Evolutionary conservation across 2,329 filamentous ascomycete genomes (phyloP).

Genomic region (Exophiala phaeomuriformis): DNA sequence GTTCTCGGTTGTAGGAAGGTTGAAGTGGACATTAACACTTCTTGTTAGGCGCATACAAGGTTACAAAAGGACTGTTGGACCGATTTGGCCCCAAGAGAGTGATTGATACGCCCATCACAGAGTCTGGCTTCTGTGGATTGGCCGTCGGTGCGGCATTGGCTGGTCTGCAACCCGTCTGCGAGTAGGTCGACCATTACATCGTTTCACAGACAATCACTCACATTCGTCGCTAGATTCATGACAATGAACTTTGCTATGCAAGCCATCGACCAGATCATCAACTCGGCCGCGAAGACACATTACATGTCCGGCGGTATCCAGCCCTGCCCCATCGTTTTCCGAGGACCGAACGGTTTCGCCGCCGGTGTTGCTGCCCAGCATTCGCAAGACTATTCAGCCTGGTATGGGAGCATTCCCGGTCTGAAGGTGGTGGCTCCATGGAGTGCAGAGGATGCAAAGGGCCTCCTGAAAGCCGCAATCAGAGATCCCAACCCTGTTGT

Average conservation of each 20-base stretch:
- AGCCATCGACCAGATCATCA: conserved; percentile 98
- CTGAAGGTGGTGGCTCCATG: conserved; percentile 95
- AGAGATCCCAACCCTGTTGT: conserved; percentile 96
- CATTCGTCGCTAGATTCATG: conserved; percentile 80
- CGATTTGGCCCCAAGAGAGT: conserved; percentile 95
- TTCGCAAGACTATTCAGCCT: conserved; percentile 96
- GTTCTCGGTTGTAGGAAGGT: neutral
- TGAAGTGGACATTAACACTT: conserved; percentile 1
- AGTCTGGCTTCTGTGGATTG: conserved; percentile 89
- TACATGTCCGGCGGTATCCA: conserved; percentile 99
- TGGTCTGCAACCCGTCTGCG: conserved; percentile 73
- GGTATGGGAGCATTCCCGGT: conserved; percentile 97
- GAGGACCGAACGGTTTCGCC: conserved; percentile 96
- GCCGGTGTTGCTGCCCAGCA: conserved; percentile 93
- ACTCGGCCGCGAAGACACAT: conserved; percentile 96
- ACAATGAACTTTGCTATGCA: conserved; percentile 99
- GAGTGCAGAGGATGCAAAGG: conserved; percentile 97
- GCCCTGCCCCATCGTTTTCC: conserved; percentile 99
- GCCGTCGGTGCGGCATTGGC: conserved; percentile 91
- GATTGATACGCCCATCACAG: conserved; percentile 97
- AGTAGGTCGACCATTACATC: conserved; percentile 49
- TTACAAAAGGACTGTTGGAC: conserved; percentile 94
- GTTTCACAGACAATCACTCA: neutral
- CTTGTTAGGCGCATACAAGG: conserved; percentile 62
- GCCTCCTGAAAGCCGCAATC: conserved; percentile 93